Conservation (phyloP, 2,329 filamentous ascomycete species). For the Trichophyton mentagrophytes region DNA sequence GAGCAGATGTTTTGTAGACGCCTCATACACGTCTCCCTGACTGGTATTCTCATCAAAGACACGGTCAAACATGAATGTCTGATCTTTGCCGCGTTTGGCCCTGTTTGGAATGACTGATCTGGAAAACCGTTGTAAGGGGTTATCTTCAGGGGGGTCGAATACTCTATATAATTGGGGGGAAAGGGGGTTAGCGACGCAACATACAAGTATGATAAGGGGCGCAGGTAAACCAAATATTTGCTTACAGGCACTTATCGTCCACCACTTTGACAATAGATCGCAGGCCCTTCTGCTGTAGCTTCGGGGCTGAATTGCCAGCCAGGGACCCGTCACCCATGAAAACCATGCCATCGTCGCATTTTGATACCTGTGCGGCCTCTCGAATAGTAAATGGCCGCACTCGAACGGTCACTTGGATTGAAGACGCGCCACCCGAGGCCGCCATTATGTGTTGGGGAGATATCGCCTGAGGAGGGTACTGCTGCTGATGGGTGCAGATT, state of each 20-base stretch:
- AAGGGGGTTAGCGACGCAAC: not conserved
- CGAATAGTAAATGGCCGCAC: slow-evolving; percentile 63
- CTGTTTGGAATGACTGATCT: slow-evolving; percentile 59
- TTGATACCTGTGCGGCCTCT: slow-evolving; percentile 79
- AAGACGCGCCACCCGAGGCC: slow-evolving; percentile 34
- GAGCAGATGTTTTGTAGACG: slow-evolving; percentile 76
- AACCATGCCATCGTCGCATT: slow-evolving; percentile 66
- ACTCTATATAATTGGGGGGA: slow-evolving; percentile 45
- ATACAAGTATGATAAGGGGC: not conserved
- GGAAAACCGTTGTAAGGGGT: slow-evolving; percentile 75
- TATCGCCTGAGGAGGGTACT: not conserved
- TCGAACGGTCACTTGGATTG: slow-evolving; percentile 43
- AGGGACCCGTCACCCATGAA: slow-evolving; percentile 96
- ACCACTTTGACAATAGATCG: slow-evolving; percentile 89
- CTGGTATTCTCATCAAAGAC: slow-evolving; percentile 93
- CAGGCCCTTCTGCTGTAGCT: slow-evolving; percentile 73
- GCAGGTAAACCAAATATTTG: slow-evolving; percentile 14
- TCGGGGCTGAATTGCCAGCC: slow-evolving; percentile 72
- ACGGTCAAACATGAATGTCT: slow-evolving; percentile 91
- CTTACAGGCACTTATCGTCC: slow-evolving; percentile 89
- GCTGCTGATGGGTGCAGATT: not conserved
- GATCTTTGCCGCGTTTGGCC: slow-evolving; percentile 90
- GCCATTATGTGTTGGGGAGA: slow-evolving; percentile 24
- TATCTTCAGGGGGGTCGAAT: slow-evolving; percentile 94
- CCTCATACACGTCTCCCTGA: slow-evolving; percentile 88